Evolutionary conservation across 345 rosid genomes (phyloP), one percentile per base, ranked within the genome.

Genomic region (Balakata baccata): DNA sequence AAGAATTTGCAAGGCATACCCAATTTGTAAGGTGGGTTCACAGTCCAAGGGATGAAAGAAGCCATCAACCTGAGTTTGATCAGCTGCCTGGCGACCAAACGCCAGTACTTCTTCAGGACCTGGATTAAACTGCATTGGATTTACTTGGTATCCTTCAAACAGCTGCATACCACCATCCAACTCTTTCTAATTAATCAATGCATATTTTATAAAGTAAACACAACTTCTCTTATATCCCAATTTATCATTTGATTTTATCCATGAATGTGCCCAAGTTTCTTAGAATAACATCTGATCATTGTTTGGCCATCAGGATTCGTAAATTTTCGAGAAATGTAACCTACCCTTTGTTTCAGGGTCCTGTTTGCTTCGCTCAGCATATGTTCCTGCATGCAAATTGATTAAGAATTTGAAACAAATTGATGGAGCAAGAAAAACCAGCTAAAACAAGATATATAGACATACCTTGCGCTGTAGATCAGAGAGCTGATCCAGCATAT

Each of bases 401-500:
- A n/a, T n/a, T 10, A 6, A 6, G 16, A 49, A 64, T 11, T 53
- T 14, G 0, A 34, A 17, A 52, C 22, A 14, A 57, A 59, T 73
- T 5, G 2, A 53, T 25, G 46, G 5, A 51, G 17, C 17, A 43
- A 49, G 16, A 56, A 51, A 9, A 51, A 9, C 23, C 17, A 46
- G 20, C 13, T 20, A 7, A 10, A 11, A 29, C 34, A 29, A 1
- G 34, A 29, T 29, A 29, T 29, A 29, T 29, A 50, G n/a, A 13
- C 7, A 43, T 86, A 92, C 97, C 97, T 84, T 92, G 29, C 88
- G 86, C 76, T 94, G 98, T 45, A 94, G 91, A 77, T 94, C 98
- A 68, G 86, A 88, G 81, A 92, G 98, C 79, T 92, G 96, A 79
- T 94, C 97, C 66, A 94, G 89, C 97, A 94, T 90, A 79, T 75